Percentiles rank a stretch among this genome's conserved stretches.
phyloP scores from a whole-genome alignment of 2,329 filamentous ascomycete species.

The Penicillium crustosum region DNA sequence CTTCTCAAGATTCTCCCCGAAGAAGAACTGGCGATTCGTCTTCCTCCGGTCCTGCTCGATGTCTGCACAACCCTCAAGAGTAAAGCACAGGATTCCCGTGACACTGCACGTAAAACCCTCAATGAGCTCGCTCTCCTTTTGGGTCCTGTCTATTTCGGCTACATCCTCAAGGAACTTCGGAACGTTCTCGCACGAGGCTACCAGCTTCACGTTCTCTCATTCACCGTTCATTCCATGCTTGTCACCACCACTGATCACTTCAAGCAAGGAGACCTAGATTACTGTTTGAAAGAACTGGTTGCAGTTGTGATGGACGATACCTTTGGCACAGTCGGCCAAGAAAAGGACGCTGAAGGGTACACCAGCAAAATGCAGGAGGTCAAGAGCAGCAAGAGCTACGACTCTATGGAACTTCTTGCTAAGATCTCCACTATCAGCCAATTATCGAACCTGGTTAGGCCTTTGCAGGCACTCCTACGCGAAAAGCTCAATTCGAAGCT shows the following conservation, averaged over 20 bases:
- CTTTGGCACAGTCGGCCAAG: conserved; percentile 86
- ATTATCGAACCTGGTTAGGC: conserved; percentile 72
- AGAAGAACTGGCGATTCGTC: conserved; percentile 67
- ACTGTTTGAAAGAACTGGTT: conserved; percentile 76
- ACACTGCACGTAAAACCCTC: conserved; percentile 85
- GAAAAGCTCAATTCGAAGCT: conserved; percentile 82
- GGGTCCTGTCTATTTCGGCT: conserved; percentile 80
- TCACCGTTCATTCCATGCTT: conserved; percentile 88
- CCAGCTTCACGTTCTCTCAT: conserved; percentile 92
- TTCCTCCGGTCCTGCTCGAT: conserved; percentile 84
- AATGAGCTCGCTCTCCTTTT: conserved; percentile 78
- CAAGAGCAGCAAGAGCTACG: conserved; percentile 96
- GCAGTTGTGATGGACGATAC: conserved; percentile 95
- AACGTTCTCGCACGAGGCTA: conserved; percentile 81
- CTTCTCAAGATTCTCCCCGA: conserved; percentile 76
- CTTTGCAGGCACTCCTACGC: conserved; percentile 73
- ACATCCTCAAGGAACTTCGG: conserved; percentile 87
- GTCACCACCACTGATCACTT: conserved; percentile 71
- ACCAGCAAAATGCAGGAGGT: conserved; percentile 95
- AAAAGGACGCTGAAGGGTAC: conserved; percentile 97
- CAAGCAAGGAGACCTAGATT: conserved; percentile 80
- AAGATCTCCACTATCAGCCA: conserved; percentile 74
- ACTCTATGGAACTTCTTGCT: conserved; percentile 91
- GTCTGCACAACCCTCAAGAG: conserved; percentile 91
- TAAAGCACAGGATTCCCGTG: conserved; percentile 81